Evolutionary conservation across 106 monocot genomes (phyloP), one percentile per base, ranked within the genome.

Genomic region (Platanthera guangdongensis): DNA sequence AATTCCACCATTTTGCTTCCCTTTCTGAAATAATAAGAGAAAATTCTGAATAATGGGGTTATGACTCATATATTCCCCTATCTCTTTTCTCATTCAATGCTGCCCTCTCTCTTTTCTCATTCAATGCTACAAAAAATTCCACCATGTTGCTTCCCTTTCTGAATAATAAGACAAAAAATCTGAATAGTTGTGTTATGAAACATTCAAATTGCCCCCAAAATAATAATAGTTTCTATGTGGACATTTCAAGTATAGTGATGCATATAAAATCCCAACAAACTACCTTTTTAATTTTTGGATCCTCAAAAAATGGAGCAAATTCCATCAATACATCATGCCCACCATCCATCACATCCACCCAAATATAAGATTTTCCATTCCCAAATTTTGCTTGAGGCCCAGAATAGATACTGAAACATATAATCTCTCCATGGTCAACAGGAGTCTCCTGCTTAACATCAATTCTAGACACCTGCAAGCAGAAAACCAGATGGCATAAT

Each of bases 331-430:
- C 76, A 78, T 82, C 64, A 16, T 49, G 79, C 28, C 80, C 96
- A 79, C 96, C 93, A 85, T 94, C 99, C 71, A 99, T 88, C 32
- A 92, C 86, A 88, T 99, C 94, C 19, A 99, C 99, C 99, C 99
- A 99, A 57, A 99, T 87, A 76, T 87, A 92, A 65, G 88, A 88
- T 79, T 90, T 99, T 18, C 90, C 94, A 81, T 85, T 72, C 62
- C 99, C 99, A 87, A 92, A 99, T 77, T 99, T 84, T 74, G 85
- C 92, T 69, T 79, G 16, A 47, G 83, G 67, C 30, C 91, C 94
- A 67, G 86, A 99, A 81, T 90, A 94, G 74, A 99, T 92, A 77
- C 99, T 99, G 75, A 99, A 99, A 78, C 94, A 99, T 77, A 87
- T 87, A 19, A 99, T 82, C 77, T 99, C 85, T 30, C 99, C 94